Percentiles rank a stretch among this genome's conserved stretches.
These are phyloP conservation scores for Paramecium caudatum DNA, from an alignment of 73 alveolate genomes.

Conservation along the genomic window DNA sequence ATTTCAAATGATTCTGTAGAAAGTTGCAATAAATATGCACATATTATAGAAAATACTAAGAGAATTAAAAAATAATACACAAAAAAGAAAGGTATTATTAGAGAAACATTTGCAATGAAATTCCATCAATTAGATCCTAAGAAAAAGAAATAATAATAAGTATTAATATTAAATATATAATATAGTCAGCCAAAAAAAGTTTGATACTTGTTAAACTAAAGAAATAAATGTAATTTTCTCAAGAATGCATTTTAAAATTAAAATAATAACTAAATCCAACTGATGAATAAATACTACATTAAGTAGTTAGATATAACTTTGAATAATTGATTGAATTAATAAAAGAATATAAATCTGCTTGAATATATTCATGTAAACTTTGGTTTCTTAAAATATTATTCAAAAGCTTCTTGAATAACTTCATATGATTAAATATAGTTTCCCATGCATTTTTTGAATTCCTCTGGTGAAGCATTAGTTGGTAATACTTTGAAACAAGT, in stretches of 20 bases:
- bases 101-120: slow-evolving; percentile 19
- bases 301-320: slow-evolving; percentile 56
- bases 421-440: slow-evolving; percentile 40
- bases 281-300: slow-evolving; percentile 64
- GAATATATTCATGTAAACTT: slow-evolving; percentile 2
- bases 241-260: slow-evolving; percentile 38
- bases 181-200: slow-evolving; percentile 24
- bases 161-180: not conserved
- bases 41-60: slow-evolving; percentile 61
- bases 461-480: slow-evolving; percentile 5
- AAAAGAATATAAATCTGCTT: slow-evolving; percentile 34
- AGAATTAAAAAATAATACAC: not conserved
- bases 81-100: slow-evolving; percentile 12
- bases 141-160: slow-evolving; percentile 41
- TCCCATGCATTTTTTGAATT: slow-evolving; percentile 35
- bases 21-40: slow-evolving; percentile 55
- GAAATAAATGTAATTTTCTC: slow-evolving; percentile 4
- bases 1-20: slow-evolving; percentile 45
- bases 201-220: not conserved
- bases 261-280: not conserved
- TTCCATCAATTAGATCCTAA: slow-evolving; percentile 34
- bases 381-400: slow-evolving; percentile 9
- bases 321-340: not conserved
- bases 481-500: slow-evolving; percentile 5
- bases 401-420: not conserved